Conservation (phyloP, 2,329 filamentous ascomycete genomes). For the Aaosphaeria pasadenensis region DNA sequence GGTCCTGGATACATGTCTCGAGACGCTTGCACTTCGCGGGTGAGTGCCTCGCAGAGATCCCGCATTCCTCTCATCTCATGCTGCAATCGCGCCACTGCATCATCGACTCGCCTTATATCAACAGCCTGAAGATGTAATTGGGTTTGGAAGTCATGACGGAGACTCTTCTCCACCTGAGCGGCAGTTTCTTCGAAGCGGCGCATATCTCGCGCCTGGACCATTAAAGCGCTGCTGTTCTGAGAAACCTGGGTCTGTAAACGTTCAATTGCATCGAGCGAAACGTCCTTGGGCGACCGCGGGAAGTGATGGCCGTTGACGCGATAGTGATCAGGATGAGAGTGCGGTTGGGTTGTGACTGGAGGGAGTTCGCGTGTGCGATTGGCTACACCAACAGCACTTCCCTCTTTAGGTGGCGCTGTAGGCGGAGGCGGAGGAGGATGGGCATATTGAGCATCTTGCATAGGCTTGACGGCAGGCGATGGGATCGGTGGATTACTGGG, state of each 20-base stretch:
- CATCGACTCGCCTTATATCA: constrained; percentile 40
- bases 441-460: constrained; percentile 13
- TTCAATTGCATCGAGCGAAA: constrained; percentile 40
- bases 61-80: constrained; percentile 40
- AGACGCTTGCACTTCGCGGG: constrained; percentile 27
- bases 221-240: constrained; percentile 41
- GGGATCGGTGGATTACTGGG: constrained; percentile 12
- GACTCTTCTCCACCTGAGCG: constrained; percentile 29
- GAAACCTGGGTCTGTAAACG: constrained; percentile 49
- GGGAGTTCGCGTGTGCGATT: constrained; percentile 14
- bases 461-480: constrained; percentile 14
- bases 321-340: constrained; percentile 11
- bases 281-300: constrained; percentile 25
- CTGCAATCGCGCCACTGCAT: constrained; percentile 38
- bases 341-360: constrained; percentile 7
- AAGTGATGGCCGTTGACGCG: constrained; percentile 25
- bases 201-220: constrained; percentile 30
- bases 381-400: constrained; percentile 9
- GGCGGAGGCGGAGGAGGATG: constrained; percentile 13
- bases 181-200: constrained; percentile 23
- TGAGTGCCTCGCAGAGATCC: constrained; percentile 34
- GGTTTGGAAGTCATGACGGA: constrained; percentile 36
- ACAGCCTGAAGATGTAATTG: constrained; percentile 24
- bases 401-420: constrained; percentile 11
- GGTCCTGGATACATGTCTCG: constrained; percentile 16